Conservation (phyloP, 257 asterid genomes). For the Anisodus acutangulus region DNA sequence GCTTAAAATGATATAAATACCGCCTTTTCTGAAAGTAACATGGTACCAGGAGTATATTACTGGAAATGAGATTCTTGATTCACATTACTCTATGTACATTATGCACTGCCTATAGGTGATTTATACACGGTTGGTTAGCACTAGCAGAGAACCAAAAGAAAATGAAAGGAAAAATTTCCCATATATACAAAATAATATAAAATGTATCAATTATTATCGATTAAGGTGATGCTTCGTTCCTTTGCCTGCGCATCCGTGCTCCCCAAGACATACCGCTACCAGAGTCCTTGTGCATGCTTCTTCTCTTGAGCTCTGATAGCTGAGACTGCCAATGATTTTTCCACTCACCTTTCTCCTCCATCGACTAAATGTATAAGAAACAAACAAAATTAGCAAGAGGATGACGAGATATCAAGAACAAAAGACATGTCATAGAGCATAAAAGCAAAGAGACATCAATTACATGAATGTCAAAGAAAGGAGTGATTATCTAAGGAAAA, state of each 20-base stretch:
- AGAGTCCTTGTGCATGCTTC: slow-evolving; percentile 56
- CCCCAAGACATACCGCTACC: slow-evolving; percentile 71
- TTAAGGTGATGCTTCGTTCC: slow-evolving; percentile 45
- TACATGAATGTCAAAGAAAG: neutral
- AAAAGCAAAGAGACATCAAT: neutral
- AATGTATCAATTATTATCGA: neutral
- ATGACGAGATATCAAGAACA: neutral
- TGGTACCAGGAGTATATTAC: neutral
- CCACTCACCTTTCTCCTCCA: slow-evolving; percentile 68
- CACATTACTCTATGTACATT: slow-evolving; percentile 19
- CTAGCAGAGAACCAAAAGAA: neutral
- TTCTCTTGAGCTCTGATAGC: slow-evolving; percentile 66
- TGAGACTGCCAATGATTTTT: slow-evolving; percentile 76
- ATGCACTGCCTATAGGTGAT: neutral
- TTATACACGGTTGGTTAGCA: neutral
- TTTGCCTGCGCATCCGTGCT: slow-evolving; percentile 71
- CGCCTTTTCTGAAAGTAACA: neutral
- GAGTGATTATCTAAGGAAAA: neutral
- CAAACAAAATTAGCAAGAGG: slow-evolving; percentile 22
- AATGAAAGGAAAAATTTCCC: neutral
- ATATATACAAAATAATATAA: neutral
- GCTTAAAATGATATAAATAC: neutral
- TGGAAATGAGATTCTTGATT: slow-evolving; percentile 7
- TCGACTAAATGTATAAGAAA: slow-evolving; percentile 46
- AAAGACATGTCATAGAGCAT: neutral